phyloP scores from a whole-genome alignment of 1,284 basidiomycete genomes.

The Acaromyces ingoldii region DNA sequence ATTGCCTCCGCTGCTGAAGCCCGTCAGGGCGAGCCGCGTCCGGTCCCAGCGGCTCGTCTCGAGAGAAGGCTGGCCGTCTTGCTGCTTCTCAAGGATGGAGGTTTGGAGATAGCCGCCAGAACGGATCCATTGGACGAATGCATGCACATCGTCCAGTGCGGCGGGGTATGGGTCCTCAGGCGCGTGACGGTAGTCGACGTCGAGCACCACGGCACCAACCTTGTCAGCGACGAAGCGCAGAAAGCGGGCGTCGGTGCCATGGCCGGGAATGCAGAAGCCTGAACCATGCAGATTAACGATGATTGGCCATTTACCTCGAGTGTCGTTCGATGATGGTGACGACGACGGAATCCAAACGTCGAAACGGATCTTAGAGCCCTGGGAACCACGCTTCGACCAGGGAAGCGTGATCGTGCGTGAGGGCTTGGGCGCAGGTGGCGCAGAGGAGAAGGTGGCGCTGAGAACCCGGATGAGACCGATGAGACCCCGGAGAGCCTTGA shows the following conservation, averaged over 20 bases:
- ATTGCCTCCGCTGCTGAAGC: constrained; percentile 32
- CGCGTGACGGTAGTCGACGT: constrained; percentile 69
- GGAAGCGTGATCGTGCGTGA: too few species aligned
- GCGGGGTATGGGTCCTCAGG: constrained; percentile 70
- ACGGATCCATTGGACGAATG: constrained; percentile 61
- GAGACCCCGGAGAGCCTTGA: not conserved
- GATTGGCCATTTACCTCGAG: constrained; percentile 10
- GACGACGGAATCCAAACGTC: not conserved
- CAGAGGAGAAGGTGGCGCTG: too few species aligned
- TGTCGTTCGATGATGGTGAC: not conserved
- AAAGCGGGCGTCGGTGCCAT: constrained; percentile 24
- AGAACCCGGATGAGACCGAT: too few species aligned
- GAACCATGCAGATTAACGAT: constrained; percentile 34
- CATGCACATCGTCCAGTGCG: constrained; percentile 67
- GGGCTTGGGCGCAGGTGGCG: too few species aligned
- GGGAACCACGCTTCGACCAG: too few species aligned
- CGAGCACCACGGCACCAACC: constrained; percentile 56
- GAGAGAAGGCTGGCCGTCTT: not conserved
- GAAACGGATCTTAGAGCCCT: too few species aligned
- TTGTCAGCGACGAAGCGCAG: constrained; percentile 18
- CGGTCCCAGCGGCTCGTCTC: not conserved
- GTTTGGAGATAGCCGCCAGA: not conserved
- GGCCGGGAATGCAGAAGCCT: constrained; percentile 24
- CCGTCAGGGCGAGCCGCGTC: constrained; percentile 15
- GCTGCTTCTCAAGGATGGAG: not conserved